Evolutionary conservation across 2,329 filamentous ascomycete genomes (phyloP), one percentile per base, ranked within the genome.

Genomic region (Verticillium klebahnii): DNA sequence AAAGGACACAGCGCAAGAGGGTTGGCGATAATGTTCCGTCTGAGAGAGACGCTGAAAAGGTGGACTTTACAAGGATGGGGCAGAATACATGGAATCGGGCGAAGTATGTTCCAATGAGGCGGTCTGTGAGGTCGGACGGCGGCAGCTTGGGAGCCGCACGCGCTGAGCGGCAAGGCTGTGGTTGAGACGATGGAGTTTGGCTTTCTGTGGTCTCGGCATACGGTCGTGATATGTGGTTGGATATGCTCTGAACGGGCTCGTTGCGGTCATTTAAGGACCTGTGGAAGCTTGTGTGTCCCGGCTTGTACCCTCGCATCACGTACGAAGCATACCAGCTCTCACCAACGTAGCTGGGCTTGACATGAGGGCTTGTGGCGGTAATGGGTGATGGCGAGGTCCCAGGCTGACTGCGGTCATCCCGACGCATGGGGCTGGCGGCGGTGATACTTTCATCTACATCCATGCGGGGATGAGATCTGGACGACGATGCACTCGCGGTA

Each of bases 311-410:
- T 37, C 56, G 56, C 56, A 57, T 57, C 17, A 59, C 39, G 12
- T 52, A 59, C 5, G 57, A 52, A 8, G 57, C 57, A 23, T 52
- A 59, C 57, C 57, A 59, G 40, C 57, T 59, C 25, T 59, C 57
- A 2, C 57, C 57, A 6, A 59, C 45, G 12, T 52, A 52, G 37
- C 19, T 52, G 17, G 39, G 39, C 31, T 59, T 37, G 14, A 11
- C 34, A 11, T 14, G 9, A 3, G 34, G 34, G 14, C 34, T 36
- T 14, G 34, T 36, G 34, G 34, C 34, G 11, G 14, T 14, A 8
- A 5, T 1, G 12, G 34, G 34, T 11, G 34, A 36, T 11, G 9
- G 5, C 34, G 17, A 17, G 14, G 34, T 9, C 34, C 34, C 4
- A 8, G 34, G 34, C 34, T 36, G 34, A 8, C 34, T 11, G 11